Base-by-base conservation (phyloP, 768 basidiomycete species). In the Lentinus tigrinus region DNA sequence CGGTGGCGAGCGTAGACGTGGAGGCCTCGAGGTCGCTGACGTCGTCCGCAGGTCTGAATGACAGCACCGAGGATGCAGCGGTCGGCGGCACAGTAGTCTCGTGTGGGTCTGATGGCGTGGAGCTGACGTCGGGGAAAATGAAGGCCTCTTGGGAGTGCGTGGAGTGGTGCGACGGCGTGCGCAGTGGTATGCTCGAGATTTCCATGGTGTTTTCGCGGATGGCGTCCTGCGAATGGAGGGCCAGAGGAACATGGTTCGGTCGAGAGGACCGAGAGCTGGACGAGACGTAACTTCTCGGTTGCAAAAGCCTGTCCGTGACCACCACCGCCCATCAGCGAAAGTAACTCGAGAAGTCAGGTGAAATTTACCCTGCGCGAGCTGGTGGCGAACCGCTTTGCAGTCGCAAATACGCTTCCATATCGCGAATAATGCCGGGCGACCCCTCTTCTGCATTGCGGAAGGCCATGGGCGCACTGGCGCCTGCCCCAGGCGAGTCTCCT, bases 141-240 rank as follows among this genome's bases (percentile, higher is more conserved):
- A 78, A 73, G 2, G 74, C 69, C 57, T 75, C 73, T 63, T 67
- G 56, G 7, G 65, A 67, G 17, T 58, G 65, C 21, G 57, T 24
- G 31, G 59, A 60, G 24, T 65, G 61, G 27, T 51, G 54, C 48
- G 60, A 61, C 14, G 65, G 63, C 3, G 71, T 63, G 37, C 54
- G 67, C 6, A 73, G 67, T 16, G 79, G 70, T 54, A 74, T 43
- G 4, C 79, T 72, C 69, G 88, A 88, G 3, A 92, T 76, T 51
- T 85, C 77, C 67, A 91, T 78, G 0, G 89, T 91, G 61, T 74
- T 78, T 34, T 82, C 75, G 17, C 90, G 83, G 58, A 91, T 92
- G 27, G 79, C 77, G 61, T 80, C 80, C 61, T 84, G 85, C 1
- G 84, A 83, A 63, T 85, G 88, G 9, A 81, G 75, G 8, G 69